Conservation (phyloP, 1,139 yeast species). For the Zygoascus hellenicus region DNA sequence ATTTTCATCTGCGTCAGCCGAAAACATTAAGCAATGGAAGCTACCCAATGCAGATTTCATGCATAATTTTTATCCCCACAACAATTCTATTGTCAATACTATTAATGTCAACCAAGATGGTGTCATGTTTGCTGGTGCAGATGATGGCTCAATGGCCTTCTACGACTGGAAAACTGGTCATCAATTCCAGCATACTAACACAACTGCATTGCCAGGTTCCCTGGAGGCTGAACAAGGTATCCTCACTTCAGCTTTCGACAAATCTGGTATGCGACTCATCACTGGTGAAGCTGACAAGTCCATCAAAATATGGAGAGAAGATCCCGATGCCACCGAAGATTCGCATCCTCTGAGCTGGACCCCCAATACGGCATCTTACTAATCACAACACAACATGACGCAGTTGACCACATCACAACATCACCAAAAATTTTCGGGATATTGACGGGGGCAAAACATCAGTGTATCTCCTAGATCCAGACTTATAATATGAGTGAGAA, state of each 20-base stretch:
- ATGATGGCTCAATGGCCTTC: slow-evolving; percentile 71
- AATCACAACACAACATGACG: no score
- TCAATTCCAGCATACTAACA: slow-evolving; percentile 48
- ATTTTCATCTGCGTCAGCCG: slow-evolving; percentile 75
- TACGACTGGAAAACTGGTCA: slow-evolving; percentile 74
- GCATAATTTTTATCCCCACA: slow-evolving; percentile 46
- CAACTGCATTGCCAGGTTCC: slow-evolving; percentile 65
- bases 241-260: slow-evolving; percentile 68
- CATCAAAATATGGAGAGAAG: slow-evolving; percentile 75
- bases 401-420: no score
- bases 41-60: slow-evolving; percentile 72
- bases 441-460: no score
- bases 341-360: slow-evolving; percentile 15
- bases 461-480: no score
- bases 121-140: slow-evolving; percentile 75
- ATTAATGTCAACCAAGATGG: slow-evolving; percentile 61
- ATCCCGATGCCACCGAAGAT: slow-evolving; percentile 41
- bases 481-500: slow-evolving; percentile 3
- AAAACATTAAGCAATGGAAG: slow-evolving; percentile 77
- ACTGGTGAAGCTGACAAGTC: slow-evolving; percentile 91
- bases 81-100: slow-evolving; percentile 59
- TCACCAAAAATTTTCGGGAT: no score
- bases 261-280: slow-evolving; percentile 70
- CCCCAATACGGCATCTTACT: no score
- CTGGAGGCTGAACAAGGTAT: slow-evolving; percentile 62